A percentile compares a stretch with the other conserved stretches of the same genome.
These are phyloP conservation scores for Tympanopsis confertula DNA, from an alignment of 2,329 filamentous ascomycete genomes.

Conservation along the genomic window DNA sequence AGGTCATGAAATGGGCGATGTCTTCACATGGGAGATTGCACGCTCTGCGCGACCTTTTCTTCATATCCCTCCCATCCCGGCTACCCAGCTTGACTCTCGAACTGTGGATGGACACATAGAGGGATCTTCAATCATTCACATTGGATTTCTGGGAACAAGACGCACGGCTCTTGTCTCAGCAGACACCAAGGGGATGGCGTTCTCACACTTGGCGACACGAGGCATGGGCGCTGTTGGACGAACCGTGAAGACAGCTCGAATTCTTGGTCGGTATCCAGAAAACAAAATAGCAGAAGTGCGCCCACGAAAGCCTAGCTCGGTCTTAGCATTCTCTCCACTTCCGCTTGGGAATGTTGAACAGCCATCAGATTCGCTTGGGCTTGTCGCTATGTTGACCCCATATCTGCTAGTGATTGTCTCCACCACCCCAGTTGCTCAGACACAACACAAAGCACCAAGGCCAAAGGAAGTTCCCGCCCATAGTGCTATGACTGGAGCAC, in stretches of 20 bases:
- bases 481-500: constrained; percentile 80
- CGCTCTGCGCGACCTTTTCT: constrained; percentile 79
- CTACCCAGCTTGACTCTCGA: constrained; percentile 52
- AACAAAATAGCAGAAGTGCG: constrained; percentile 24
- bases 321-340: constrained; percentile 79
- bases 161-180: constrained; percentile 92
- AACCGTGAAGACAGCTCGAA: constrained; percentile 77
- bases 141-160: constrained; percentile 89
- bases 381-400: constrained; percentile 91
- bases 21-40: constrained; percentile 92
- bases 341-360: constrained; percentile 91
- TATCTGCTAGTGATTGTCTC: constrained; percentile 95
- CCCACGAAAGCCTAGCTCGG: constrained; percentile 80
- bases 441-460: constrained; percentile 83
- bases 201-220: constrained; percentile 87
- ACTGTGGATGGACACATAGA: constrained; percentile 73
- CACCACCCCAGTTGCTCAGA: constrained; percentile 89
- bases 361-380: constrained; percentile 71
- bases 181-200: constrained; percentile 92
- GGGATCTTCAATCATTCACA: constrained; percentile 68
- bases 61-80: constrained; percentile 62
- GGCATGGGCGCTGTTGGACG: constrained; percentile 79
- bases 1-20: constrained; percentile 78
- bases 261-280: constrained; percentile 81
- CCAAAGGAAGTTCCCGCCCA: constrained; percentile 87